These are phyloP conservation scores for Cryptosporidium tyzzeri DNA, from an alignment of 169 alveolate species.

Conservation along the genomic window DNA sequence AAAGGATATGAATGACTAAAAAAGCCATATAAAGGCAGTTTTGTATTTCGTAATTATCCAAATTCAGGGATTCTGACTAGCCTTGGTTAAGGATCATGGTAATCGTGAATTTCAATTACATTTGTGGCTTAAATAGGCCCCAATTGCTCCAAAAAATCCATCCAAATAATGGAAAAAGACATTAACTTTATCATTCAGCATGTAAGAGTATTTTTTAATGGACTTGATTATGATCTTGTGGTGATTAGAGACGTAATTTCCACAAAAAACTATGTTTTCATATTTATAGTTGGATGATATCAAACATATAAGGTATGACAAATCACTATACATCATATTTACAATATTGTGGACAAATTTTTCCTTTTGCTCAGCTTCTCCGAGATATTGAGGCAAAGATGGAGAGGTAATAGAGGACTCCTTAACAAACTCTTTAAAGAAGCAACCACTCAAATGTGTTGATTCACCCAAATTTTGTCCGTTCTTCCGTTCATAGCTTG, in stretches of 20 bases:
- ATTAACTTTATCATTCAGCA: slow-evolving; percentile 38
- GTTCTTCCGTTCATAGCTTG: not conserved
- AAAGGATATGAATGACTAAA: not conserved
- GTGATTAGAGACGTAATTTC: slow-evolving; percentile 46
- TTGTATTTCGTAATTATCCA: not conserved
- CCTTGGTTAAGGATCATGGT: not conserved
- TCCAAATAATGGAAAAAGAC: slow-evolving; percentile 48
- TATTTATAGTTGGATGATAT: slow-evolving; percentile 14
- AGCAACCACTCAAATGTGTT: not conserved
- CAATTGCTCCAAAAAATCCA: slow-evolving; percentile 75
- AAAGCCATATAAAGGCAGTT: not conserved
- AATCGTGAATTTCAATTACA: not conserved
- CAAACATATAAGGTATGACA: slow-evolving; percentile 44
- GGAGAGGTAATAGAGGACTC: not conserved
- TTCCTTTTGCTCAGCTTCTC: slow-evolving; percentile 5
- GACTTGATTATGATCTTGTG: slow-evolving; percentile 32
- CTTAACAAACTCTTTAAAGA: slow-evolving; percentile 23
- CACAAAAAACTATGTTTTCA: slow-evolving; percentile 48
- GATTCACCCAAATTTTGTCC: not conserved
- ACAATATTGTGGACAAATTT: slow-evolving; percentile 40
- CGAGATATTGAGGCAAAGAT: not conserved
- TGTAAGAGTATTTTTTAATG: slow-evolving; percentile 16
- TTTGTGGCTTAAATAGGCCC: slow-evolving; percentile 42
- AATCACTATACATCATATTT: slow-evolving; percentile 36
- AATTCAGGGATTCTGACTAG: not conserved